These are phyloP conservation scores for Metschnikowia lochheadii DNA, from an alignment of 805 yeast genomes.

Conservation along the genomic window DNA sequence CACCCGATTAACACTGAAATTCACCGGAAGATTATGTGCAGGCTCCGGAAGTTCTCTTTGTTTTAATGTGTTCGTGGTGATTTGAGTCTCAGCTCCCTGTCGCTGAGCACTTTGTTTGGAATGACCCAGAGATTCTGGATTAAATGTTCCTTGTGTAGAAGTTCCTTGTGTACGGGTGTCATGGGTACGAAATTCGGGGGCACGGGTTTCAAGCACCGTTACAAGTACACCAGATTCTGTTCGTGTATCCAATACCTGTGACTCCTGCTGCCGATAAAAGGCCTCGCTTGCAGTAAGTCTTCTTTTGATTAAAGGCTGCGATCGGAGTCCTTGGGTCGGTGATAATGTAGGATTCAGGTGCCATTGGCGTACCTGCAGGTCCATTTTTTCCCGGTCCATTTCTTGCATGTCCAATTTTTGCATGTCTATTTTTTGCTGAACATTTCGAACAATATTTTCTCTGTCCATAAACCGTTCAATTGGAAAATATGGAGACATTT, in stretches of 20 bases:
- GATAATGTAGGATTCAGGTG: background rate
- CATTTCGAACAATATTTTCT: background rate
- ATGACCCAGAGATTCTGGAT: background rate
- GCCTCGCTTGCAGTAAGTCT: slow-evolving; percentile 2
- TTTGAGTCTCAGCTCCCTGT: background rate
- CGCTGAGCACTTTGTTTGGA: background rate
- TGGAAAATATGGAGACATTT: slow-evolving; percentile 5
- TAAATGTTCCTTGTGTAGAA: background rate
- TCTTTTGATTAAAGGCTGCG: background rate
- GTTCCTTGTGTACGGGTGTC: background rate
- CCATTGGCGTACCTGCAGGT: too few relatives aligned
- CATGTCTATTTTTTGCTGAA: background rate
- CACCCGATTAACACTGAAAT: background rate
- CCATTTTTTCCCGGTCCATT: too few relatives aligned
- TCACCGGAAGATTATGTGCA: too few relatives aligned
- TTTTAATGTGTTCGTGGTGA: too few relatives aligned
- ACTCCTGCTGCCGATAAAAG: slow-evolving; percentile 3
- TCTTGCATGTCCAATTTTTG: too few relatives aligned
- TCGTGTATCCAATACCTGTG: background rate
- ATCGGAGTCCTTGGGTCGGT: background rate
- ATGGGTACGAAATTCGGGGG: background rate
- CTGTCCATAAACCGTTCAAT: background rate
- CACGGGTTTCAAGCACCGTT: background rate
- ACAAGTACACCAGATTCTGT: background rate
- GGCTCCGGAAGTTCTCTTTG: background rate